A percentile compares a stretch with the other conserved stretches of the same genome.
phyloP scores from a whole-genome alignment of 441 rosid genomes.

The Adansonia grandidieri region DNA sequence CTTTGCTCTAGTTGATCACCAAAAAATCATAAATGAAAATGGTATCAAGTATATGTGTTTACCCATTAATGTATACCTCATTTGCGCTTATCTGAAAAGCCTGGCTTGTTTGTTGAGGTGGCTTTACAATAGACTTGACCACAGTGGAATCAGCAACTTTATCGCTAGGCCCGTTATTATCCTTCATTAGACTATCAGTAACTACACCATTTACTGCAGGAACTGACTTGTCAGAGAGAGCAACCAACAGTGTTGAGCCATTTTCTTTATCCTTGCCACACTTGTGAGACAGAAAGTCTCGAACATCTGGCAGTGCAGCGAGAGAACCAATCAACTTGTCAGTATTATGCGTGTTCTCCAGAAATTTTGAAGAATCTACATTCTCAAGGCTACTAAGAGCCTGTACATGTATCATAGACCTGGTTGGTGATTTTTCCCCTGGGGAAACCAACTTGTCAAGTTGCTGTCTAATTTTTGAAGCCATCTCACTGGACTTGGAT shows the following conservation, averaged over 20 bases:
- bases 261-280: constrained; percentile 48
- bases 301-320: constrained; percentile 32
- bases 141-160: constrained; percentile 39
- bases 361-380: constrained; percentile 59
- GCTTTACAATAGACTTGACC: constrained; percentile 37
- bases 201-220: constrained; percentile 42
- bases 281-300: constrained; percentile 41
- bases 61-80: constrained; percentile 52
- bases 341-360: constrained; percentile 50
- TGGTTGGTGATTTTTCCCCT: constrained; percentile 73
- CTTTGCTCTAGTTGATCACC: neutral
- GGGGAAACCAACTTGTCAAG: constrained; percentile 68
- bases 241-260: constrained; percentile 40
- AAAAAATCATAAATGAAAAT: neutral
- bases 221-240: constrained; percentile 39
- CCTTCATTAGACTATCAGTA: constrained; percentile 36
- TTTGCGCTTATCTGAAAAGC: constrained; percentile 84
- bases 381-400: constrained; percentile 81
- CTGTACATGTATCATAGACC: constrained; percentile 70
- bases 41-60: neutral
- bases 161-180: constrained; percentile 32
- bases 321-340: constrained; percentile 34
- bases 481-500: constrained; percentile 77
- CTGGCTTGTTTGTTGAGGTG: constrained; percentile 44
- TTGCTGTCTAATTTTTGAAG: constrained; percentile 78